Evolutionary conservation across 805 yeast genomes (phyloP).

Genomic region (Kazachstania viticola): DNA sequence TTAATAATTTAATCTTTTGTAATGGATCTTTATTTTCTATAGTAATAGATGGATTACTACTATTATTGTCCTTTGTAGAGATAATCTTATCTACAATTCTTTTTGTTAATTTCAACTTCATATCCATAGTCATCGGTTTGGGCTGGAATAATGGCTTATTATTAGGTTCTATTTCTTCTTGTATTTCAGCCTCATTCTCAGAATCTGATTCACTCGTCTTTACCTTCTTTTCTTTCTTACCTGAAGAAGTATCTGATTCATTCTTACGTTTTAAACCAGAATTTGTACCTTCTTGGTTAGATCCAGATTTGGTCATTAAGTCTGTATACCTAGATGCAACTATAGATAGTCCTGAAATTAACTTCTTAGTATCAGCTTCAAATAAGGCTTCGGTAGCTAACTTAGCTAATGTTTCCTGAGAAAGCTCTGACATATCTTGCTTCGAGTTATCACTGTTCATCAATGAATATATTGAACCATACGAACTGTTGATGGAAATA

Average conservation of each 20-base stretch:
- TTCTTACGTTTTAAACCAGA: slow-evolving; percentile 4
- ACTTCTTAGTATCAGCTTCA: slow-evolving; percentile 37
- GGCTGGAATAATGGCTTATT: slow-evolving; percentile 29
- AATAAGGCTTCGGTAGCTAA: slow-evolving; percentile 60
- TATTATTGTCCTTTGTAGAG: slow-evolving; percentile 1
- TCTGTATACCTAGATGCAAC: slow-evolving; percentile 54
- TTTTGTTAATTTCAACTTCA: slow-evolving; percentile 43
- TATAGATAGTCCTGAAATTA: slow-evolving; percentile 59
- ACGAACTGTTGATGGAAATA: slow-evolving; percentile 33
- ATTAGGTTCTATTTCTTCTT: slow-evolving; percentile 19
- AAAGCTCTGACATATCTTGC: slow-evolving; percentile 57
- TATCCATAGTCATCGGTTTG: slow-evolving; percentile 36
- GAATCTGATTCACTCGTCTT: slow-evolving; percentile 7
- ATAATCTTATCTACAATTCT: slow-evolving; percentile 7
- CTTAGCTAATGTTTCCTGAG: slow-evolving; percentile 49
- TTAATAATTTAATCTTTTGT: slow-evolving; percentile 25
- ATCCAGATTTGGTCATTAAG: slow-evolving; percentile 24
- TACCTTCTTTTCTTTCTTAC: slow-evolving; percentile 5
- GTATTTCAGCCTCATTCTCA: slow-evolving; percentile 21
- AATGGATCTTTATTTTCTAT: slow-evolving; percentile 5
- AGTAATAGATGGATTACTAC: neutral
- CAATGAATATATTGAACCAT: slow-evolving; percentile 56
- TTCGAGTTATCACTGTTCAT: slow-evolving; percentile 50
- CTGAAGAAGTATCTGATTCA: slow-evolving; percentile 15
- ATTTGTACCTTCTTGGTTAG: neutral